Percentiles rank a stretch among this genome's conserved stretches.
phyloP scores from a whole-genome alignment of 192 early-diverging fungal genomes.

The Mortierella antarctica region DNA sequence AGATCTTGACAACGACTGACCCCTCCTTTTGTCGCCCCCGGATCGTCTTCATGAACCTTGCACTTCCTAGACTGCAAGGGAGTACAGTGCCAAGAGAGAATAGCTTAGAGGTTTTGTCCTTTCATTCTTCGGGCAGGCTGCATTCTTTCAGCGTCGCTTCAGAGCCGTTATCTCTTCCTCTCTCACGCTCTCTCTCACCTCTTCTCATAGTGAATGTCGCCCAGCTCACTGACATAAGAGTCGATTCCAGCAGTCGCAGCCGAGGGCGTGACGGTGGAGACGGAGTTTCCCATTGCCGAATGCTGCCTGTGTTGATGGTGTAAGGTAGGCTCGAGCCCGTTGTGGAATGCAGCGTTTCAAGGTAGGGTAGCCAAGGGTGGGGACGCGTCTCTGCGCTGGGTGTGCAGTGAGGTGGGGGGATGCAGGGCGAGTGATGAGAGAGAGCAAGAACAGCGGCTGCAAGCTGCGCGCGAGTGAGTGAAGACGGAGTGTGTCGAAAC shows the following conservation, averaged over 20 bases:
- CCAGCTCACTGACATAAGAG: slow-evolving; percentile 78
- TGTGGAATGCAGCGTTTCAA: too few relatives aligned
- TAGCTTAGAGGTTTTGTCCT: neutral
- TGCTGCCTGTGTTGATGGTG: too few relatives aligned
- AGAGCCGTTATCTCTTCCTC: too few relatives aligned
- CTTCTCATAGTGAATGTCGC: slow-evolving; percentile 76
- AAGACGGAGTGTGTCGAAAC: too few relatives aligned
- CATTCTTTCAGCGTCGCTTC: too few relatives aligned
- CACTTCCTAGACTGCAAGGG: slow-evolving; percentile 79
- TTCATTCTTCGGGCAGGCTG: too few relatives aligned
- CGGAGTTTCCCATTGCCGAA: slow-evolving; percentile 74
- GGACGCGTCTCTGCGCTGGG: neutral
- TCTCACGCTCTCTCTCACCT: slow-evolving; percentile 54
- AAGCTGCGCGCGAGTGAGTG: too few relatives aligned
- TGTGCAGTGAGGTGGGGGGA: neutral
- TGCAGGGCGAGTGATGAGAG: neutral
- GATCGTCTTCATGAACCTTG: slow-evolving; percentile 96
- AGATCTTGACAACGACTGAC: slow-evolving; percentile 90
- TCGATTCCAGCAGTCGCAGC: slow-evolving; percentile 74
- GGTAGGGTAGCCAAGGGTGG: neutral
- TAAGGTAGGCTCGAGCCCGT: too few relatives aligned
- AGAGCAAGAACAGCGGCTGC: neutral
- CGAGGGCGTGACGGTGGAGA: slow-evolving; percentile 70
- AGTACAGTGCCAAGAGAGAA: neutral
- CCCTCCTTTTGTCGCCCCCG: slow-evolving; percentile 84